Percentiles rank a stretch among this genome's conserved stretches.
phyloP scores from a whole-genome alignment of 164 flowering plant genomes.

The Vitis vinifera region DNA sequence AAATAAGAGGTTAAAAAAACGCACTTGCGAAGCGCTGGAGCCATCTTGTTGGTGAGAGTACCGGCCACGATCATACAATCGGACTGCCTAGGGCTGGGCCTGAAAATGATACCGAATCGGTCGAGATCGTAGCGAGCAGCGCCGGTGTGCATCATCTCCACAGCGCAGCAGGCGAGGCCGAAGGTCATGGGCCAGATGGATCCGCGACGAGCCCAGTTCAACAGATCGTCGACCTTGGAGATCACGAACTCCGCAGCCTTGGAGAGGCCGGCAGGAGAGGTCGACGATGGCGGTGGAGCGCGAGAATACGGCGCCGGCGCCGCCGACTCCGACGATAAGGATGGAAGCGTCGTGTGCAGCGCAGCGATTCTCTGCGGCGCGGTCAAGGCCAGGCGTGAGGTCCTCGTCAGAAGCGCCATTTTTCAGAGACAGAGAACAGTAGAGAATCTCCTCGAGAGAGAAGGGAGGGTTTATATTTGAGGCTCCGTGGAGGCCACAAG shows the following conservation, averaged over 20 bases:
- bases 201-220: slow-evolving; percentile 95
- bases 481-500: not conserved
- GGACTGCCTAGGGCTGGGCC: slow-evolving; percentile 95
- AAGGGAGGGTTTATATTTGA: not conserved
- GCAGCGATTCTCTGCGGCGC: slow-evolving; percentile 34
- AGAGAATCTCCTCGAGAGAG: not conserved
- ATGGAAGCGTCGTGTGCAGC: slow-evolving; percentile 47
- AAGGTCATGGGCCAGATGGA: slow-evolving; percentile 99
- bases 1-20: slow-evolving; percentile 5
- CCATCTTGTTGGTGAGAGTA: slow-evolving; percentile 99
- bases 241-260: slow-evolving; percentile 91
- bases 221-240: slow-evolving; percentile 92
- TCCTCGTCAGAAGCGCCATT: slow-evolving; percentile 49
- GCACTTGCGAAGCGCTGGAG: slow-evolving; percentile 96
- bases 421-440: not conserved
- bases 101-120: slow-evolving; percentile 88
- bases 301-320: slow-evolving; percentile 49
- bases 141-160: slow-evolving; percentile 99
- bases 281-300: slow-evolving; percentile 48
- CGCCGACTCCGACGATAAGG: slow-evolving; percentile 28
- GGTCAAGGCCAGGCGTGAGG: slow-evolving; percentile 37
- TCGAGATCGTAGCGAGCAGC: slow-evolving; percentile 97
- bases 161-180: slow-evolving; percentile 98
- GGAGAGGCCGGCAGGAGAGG: slow-evolving; percentile 50
- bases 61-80: slow-evolving; percentile 99